Evolutionary conservation across 23 red algal genomes (phyloP), one percentile per base, ranked within the genome.

Genomic region (Gracilariopsis chorda): DNA sequence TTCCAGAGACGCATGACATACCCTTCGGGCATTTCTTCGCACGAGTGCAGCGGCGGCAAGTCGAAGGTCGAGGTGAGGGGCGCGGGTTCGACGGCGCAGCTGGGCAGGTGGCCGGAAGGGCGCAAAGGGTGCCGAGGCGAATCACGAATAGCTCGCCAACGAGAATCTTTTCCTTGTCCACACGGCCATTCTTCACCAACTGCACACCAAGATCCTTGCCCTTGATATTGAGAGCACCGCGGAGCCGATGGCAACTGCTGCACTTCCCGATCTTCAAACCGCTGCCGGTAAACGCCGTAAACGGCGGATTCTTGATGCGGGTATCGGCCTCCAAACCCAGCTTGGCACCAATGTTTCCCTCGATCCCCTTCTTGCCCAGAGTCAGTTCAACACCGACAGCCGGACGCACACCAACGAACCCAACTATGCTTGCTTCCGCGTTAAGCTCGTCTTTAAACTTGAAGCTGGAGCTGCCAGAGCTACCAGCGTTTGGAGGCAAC

Each of bases 171-270:
- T 36, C 16, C 23, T 10, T 21, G 10, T 41, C 32, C 53, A 28
- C 13, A 23, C 58, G 5, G 11, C 53, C 77, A 60, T 82, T 82
- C 77, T 59, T 61, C 48, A 24, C 48, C 11, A 82, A 27, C 5
- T 60, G 48, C 53, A 61, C 2, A 82, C 53, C 53, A 37, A 82
- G 77, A 23, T 82, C 53, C 77, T 82, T 82, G 35, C 77, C 77
- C 10, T 24, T 28, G 9, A 82, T 28, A 2, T 10, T 19, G 10
- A 28, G 16, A 33, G 30, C 14, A 37, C 77, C 77, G 12, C 53
- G 47, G 23, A 82, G 43, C 11, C 20, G 14, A 60, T 82, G 77
- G 42, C 77, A 82, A 58, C 35, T 17, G 12, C 7, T 10, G 33
- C 77, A 82, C 20, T 10, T 24, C 37, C 77, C 77, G 25, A 82